These are phyloP conservation scores for Aspergillus sp. DNA, from an alignment of 2,329 filamentous ascomycete genomes.

Conservation along the genomic window DNA sequence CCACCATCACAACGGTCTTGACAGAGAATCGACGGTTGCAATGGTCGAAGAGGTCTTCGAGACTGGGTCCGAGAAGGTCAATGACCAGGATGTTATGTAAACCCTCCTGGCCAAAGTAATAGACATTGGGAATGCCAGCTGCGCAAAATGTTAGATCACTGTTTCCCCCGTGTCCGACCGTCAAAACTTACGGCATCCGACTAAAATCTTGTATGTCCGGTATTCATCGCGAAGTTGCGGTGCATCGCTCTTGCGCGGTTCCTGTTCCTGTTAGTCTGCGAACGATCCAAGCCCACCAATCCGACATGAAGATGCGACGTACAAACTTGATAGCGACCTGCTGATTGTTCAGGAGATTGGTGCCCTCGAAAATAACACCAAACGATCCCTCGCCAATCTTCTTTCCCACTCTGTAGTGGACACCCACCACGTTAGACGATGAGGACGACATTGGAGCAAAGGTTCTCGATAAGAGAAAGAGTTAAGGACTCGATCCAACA, in stretches of 20 bases:
- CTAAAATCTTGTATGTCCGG: conserved; percentile 97
- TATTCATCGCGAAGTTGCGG: conserved; percentile 98
- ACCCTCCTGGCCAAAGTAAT: conserved; percentile 98
- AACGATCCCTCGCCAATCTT: conserved; percentile 99
- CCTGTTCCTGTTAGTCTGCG: conserved; percentile 50
- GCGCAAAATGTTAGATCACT: conserved; percentile 30
- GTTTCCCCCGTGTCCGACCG: conserved; percentile 2
- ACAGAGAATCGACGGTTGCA: conserved; percentile 92
- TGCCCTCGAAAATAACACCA: conserved; percentile 97
- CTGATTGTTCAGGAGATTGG: conserved; percentile 97
- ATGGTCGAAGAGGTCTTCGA: conserved; percentile 96
- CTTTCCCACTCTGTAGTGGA: conserved; percentile 98
- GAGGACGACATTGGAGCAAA: conserved; percentile 66
- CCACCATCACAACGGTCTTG: conserved; percentile 98
- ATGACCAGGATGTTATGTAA: conserved; percentile 99
- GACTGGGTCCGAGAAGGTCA: conserved; percentile 86
- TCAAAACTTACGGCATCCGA: conserved; percentile 85
- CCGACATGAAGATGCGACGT: conserved; percentile 38
- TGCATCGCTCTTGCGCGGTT: conserved; percentile 97
- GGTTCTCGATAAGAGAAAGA: conserved; percentile 7
- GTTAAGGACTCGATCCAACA: conserved; percentile 8
- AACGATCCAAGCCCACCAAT: background rate
- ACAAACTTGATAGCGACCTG: conserved; percentile 99
- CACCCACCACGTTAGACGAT: conserved; percentile 94
- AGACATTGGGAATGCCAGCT: conserved; percentile 99